Conservation (phyloP, 352 stramenopile species). For the Blastocystis sp. region DNA sequence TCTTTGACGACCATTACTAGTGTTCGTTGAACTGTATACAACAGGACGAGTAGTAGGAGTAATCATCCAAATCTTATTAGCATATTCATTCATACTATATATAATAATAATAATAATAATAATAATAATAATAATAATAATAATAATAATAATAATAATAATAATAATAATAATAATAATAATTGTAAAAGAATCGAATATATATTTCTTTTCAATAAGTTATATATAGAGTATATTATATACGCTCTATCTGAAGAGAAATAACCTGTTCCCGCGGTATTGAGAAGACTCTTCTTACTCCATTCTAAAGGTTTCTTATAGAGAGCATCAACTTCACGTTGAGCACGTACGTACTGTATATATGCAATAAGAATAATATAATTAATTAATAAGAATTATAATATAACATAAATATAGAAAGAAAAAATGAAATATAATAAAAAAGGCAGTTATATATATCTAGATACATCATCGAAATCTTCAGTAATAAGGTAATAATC, state of each 20-base stretch:
- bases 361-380: not conserved
- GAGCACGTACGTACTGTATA: conserved; percentile 16
- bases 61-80: too few species aligned
- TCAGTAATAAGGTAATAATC: conserved; percentile 23
- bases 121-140: too few species aligned
- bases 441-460: not conserved
- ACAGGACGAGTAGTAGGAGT: too few species aligned
- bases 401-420: not conserved
- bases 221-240: too few species aligned
- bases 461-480: conserved; percentile 39
- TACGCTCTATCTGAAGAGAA: conserved; percentile 38
- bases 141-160: too few species aligned
- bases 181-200: too few species aligned
- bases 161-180: too few species aligned
- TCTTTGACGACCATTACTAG: too few species aligned
- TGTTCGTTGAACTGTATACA: too few species aligned
- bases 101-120: too few species aligned
- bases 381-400: not conserved
- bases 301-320: conserved; percentile 37
- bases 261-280: conserved; percentile 31
- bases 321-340: conserved; percentile 17
- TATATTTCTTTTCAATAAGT: too few species aligned
- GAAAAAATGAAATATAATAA: not conserved
- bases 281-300: conserved; percentile 37
- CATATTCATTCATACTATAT: too few species aligned